Evolutionary conservation across 1,284 basidiomycete species (phyloP).

Genomic region (Cerrena zonata): DNA sequence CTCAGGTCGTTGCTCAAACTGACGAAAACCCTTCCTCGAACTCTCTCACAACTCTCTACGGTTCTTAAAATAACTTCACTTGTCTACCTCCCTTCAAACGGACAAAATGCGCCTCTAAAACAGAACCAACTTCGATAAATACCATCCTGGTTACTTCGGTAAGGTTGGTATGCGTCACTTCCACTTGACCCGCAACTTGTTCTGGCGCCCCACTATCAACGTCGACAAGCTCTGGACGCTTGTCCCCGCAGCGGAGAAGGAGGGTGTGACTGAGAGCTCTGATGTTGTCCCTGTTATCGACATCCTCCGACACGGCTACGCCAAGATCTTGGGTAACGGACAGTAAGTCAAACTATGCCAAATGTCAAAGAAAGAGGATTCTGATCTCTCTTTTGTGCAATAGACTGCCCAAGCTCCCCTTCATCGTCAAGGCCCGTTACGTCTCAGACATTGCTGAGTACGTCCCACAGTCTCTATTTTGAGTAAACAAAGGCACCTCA

Average conservation of each 20-base stretch:
- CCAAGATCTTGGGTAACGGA: slow-evolving; percentile 89
- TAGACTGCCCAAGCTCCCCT: slow-evolving; percentile 76
- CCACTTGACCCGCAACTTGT: slow-evolving; percentile 88
- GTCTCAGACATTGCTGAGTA: slow-evolving; percentile 87
- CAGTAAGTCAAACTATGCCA: slow-evolving; percentile 43
- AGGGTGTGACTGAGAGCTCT: slow-evolving; percentile 60
- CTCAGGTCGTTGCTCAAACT: no score
- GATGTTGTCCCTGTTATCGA: slow-evolving; percentile 89
- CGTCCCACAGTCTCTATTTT: slow-evolving; percentile 30
- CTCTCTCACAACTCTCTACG: no score
- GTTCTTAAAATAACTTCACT: no score
- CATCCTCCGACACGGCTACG: slow-evolving; percentile 79
- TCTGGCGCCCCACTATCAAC: slow-evolving; percentile 94
- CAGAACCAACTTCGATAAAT: slow-evolving; percentile 87
- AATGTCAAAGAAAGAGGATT: neutral
- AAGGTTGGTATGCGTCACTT: slow-evolving; percentile 99
- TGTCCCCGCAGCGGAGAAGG: slow-evolving; percentile 73
- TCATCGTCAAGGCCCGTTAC: slow-evolving; percentile 94
- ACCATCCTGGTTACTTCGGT: slow-evolving; percentile 99
- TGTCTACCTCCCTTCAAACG: neutral
- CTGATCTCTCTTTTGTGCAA: slow-evolving; percentile 4
- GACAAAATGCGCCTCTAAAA: slow-evolving; percentile 3
- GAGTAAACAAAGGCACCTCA: neutral
- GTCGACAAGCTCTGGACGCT: slow-evolving; percentile 88
- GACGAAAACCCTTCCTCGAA: no score